Percentiles rank a stretch among this genome's conserved stretches.
Conservation (phyloP, 1,284 basidiomycete species). For the Jaminaea rosea region DNA sequence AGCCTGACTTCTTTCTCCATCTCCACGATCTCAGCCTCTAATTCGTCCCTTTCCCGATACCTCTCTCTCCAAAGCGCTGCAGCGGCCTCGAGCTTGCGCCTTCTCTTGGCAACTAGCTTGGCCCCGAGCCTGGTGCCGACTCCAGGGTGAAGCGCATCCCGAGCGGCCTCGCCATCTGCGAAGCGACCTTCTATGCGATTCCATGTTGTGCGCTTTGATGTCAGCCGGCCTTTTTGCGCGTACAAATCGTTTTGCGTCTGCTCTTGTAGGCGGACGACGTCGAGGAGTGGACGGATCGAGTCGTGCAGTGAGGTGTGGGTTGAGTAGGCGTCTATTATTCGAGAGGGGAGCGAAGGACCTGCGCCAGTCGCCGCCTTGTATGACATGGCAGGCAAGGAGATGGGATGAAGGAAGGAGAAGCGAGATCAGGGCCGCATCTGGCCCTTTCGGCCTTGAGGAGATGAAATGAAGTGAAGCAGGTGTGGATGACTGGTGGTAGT, state of each 20-base stretch:
- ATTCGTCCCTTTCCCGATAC: neutral
- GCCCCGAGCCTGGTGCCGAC: neutral
- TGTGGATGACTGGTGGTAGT: no score
- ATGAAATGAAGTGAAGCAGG: no score
- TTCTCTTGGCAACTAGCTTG: neutral
- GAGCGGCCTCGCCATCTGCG: neutral
- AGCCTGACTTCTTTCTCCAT: neutral
- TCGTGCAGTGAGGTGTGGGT: no score
- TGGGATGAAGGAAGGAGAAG: no score
- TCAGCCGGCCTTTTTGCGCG: neutral
- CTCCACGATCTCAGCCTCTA: neutral
- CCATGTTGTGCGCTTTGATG: neutral
- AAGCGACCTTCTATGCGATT: neutral
- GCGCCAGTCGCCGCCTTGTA: no score
- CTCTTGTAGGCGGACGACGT: no score
- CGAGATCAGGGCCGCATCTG: no score
- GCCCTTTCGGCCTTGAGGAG: no score
- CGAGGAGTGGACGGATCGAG: no score
- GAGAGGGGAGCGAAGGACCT: no score
- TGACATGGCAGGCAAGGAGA: no score
- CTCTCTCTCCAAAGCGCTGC: neutral
- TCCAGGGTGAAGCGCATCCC: neutral
- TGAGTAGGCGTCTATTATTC: no score
- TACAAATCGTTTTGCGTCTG: neutral
- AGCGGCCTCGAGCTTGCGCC: neutral